phyloP scores from a whole-genome alignment of 2,329 filamentous ascomycete species.

The Metarhizium album region DNA sequence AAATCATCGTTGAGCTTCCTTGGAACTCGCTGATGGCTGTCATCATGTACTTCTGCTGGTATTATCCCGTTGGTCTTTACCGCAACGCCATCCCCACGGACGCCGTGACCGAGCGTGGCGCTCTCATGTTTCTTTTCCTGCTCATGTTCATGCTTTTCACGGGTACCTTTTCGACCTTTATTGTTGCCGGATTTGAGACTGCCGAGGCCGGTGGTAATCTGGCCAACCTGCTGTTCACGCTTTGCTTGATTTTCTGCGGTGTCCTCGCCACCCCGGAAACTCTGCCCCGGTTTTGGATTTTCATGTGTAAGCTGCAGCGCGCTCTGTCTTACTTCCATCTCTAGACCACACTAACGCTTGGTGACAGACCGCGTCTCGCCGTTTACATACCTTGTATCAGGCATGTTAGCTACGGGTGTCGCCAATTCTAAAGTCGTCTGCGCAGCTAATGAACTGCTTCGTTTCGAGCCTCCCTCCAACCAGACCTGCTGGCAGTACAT shows the following conservation, averaged over 20 bases:
- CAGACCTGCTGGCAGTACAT: constrained; percentile 53
- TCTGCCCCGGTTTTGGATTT: constrained; percentile 69
- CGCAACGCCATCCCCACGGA: constrained; percentile 53
- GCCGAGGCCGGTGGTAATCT: constrained; percentile 69
- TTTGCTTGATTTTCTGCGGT: constrained; percentile 66
- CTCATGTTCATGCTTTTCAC: constrained; percentile 69
- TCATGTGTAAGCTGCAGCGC: constrained; percentile 39
- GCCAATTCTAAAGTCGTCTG: constrained; percentile 57
- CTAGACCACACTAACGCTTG: background rate
- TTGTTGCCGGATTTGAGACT: constrained; percentile 64
- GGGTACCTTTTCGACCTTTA: constrained; percentile 68
- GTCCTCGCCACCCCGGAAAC: constrained; percentile 53
- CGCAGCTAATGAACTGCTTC: constrained; percentile 56
- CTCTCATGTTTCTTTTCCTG: constrained; percentile 68
- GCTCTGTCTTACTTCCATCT: background rate
- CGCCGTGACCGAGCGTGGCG: constrained; percentile 57
- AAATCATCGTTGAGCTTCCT: constrained; percentile 75
- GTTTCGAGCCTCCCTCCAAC: constrained; percentile 51
- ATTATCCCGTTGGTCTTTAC: constrained; percentile 75
- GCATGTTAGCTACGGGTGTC: constrained; percentile 59
- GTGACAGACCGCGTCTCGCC: constrained; percentile 60
- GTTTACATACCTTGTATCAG: constrained; percentile 70
- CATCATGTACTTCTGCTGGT: constrained; percentile 74
- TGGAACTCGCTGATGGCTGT: constrained; percentile 70
- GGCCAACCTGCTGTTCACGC: constrained; percentile 62